These are phyloP conservation scores for Verbascum thapsus DNA, from an alignment of 257 asterid genomes.

Conservation along the genomic window DNA sequence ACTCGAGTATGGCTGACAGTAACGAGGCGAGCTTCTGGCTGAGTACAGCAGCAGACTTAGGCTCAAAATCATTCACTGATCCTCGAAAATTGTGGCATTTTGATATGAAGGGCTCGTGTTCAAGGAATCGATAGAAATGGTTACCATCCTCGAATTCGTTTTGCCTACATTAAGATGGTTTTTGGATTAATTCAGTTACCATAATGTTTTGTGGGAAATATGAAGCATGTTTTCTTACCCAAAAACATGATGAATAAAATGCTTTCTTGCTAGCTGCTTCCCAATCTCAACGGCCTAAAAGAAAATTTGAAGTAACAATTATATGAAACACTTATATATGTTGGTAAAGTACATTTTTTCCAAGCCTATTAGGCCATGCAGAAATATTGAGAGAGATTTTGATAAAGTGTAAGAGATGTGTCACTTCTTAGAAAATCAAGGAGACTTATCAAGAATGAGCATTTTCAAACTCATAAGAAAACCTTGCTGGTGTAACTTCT, in stretches of 20 bases:
- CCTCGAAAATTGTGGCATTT: constrained; percentile 87
- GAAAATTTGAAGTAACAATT: constrained; percentile 16
- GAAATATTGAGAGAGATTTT: too few relatives aligned
- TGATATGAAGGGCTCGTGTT: constrained; percentile 81
- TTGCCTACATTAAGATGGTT: constrained; percentile 49
- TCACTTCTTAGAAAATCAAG: too few relatives aligned
- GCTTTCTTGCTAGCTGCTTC: constrained; percentile 69
- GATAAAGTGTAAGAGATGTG: not conserved
- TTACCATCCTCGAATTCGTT: constrained; percentile 89
- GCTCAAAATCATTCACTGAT: constrained; percentile 61
- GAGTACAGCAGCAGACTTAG: constrained; percentile 52
- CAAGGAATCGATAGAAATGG: constrained; percentile 79
- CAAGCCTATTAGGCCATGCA: too few relatives aligned
- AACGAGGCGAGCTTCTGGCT: constrained; percentile 61
- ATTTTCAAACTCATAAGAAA: not conserved
- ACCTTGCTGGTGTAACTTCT: too few relatives aligned
- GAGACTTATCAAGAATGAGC: constrained; percentile 13
- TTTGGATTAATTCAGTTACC: not conserved
- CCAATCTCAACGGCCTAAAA: constrained; percentile 76
- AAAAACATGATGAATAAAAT: constrained; percentile 80
- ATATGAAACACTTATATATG: not conserved
- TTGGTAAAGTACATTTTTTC: not conserved
- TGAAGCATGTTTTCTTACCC: constrained; percentile 60
- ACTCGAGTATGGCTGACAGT: constrained; percentile 86
- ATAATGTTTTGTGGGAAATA: not conserved